Evolutionary conservation across 2,329 filamentous ascomycete genomes (phyloP).

Genomic region (Arachnomyces sp.): DNA sequence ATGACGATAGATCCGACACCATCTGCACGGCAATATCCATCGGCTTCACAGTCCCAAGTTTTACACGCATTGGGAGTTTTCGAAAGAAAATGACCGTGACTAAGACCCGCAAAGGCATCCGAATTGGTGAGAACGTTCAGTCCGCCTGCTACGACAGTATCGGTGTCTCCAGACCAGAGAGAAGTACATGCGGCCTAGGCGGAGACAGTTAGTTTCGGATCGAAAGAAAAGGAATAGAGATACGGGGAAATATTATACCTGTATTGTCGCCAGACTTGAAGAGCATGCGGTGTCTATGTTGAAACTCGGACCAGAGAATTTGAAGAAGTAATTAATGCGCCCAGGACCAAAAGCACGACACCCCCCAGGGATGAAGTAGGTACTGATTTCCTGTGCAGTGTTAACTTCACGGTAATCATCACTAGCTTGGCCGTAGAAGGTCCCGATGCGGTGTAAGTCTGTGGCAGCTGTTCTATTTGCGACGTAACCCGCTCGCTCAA

Average conservation of each 20-base stretch:
- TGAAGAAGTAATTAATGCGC: slow-evolving; percentile 61
- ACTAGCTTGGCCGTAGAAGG: not conserved
- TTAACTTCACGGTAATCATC: slow-evolving; percentile 14
- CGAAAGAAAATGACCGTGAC: slow-evolving; percentile 62
- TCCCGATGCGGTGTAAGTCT: slow-evolving; percentile 3
- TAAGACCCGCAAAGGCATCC: slow-evolving; percentile 62
- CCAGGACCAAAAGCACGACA: slow-evolving; percentile 21
- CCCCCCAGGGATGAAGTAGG: slow-evolving; percentile 16
- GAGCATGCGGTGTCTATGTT: slow-evolving; percentile 65
- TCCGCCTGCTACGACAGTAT: slow-evolving; percentile 65
- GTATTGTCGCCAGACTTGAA: slow-evolving; percentile 57
- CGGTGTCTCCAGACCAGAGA: slow-evolving; percentile 61
- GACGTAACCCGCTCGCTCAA: slow-evolving; percentile 1
- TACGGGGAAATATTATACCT: slow-evolving; percentile 37
- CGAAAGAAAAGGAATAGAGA: no score
- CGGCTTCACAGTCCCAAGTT: slow-evolving; percentile 63
- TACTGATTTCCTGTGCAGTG: slow-evolving; percentile 17
- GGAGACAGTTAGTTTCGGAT: no score
- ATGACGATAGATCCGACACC: slow-evolving; percentile 61
- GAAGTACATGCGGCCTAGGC: slow-evolving; percentile 48
- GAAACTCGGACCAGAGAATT: slow-evolving; percentile 58
- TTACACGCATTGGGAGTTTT: slow-evolving; percentile 59
- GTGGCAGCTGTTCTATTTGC: not conserved
- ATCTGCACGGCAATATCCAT: slow-evolving; percentile 67
- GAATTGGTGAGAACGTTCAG: slow-evolving; percentile 65